Evolutionary conservation across 1,284 basidiomycete genomes (phyloP).

Genomic region (Heliocybe sulcata): DNA sequence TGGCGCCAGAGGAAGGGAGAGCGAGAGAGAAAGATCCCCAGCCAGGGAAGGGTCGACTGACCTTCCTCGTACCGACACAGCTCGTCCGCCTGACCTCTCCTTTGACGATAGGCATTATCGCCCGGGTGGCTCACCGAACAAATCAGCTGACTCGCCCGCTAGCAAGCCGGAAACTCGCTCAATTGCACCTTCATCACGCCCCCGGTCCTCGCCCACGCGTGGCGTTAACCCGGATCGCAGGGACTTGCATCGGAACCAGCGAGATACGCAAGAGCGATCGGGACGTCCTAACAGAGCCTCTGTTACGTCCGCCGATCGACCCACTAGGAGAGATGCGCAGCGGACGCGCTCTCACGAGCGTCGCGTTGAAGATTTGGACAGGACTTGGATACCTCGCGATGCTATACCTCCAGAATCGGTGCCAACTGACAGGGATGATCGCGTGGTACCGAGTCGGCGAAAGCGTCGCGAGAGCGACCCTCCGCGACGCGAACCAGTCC

Average conservation of each 20-base stretch:
- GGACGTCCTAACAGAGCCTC: slow-evolving; percentile 13
- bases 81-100: slow-evolving; percentile 21
- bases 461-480: slow-evolving; percentile 11
- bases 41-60: slow-evolving; percentile 16
- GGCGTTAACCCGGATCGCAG: slow-evolving; percentile 12
- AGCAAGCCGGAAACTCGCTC: slow-evolving; percentile 13
- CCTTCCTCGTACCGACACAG: slow-evolving; percentile 12
- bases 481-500: slow-evolving; percentile 5
- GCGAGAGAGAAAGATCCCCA: slow-evolving; percentile 12
- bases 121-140: slow-evolving; percentile 24
- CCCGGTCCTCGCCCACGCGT: slow-evolving; percentile 5
- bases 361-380: not conserved
- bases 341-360: slow-evolving; percentile 11
- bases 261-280: slow-evolving; percentile 5
- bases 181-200: slow-evolving; percentile 3
- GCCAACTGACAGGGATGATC: not conserved
- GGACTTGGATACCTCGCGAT: not conserved
- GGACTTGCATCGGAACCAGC: slow-evolving; percentile 1
- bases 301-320: slow-evolving; percentile 11
- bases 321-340: slow-evolving; percentile 10
- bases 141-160: slow-evolving; percentile 3
- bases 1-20: slow-evolving; percentile 12
- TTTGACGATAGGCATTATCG: slow-evolving; percentile 63
- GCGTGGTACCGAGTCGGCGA: not conserved
- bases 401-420: slow-evolving; percentile 7